phyloP scores from a whole-genome alignment of 2,329 filamentous ascomycete genomes.

The Teratosphaeria epicoccoides region DNA sequence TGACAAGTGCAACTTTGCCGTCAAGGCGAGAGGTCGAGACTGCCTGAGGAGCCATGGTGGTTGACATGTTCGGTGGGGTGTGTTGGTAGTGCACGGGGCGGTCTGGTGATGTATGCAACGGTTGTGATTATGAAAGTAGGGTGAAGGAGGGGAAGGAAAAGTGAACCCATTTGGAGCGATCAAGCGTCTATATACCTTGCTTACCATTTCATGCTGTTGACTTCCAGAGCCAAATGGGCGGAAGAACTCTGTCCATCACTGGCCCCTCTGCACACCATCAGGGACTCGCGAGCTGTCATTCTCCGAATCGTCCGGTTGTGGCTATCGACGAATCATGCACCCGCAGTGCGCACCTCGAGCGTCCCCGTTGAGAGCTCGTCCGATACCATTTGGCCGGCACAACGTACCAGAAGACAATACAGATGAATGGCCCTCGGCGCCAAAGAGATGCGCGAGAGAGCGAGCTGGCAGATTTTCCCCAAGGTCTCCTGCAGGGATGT shows the following conservation, averaged over 20 bases:
- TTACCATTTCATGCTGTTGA: constrained; percentile 2
- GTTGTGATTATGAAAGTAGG: neutral
- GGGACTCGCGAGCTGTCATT: neutral
- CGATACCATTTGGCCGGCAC: neutral
- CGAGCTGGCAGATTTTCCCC: neutral
- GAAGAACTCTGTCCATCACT: neutral
- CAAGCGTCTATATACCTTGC: constrained; percentile 3
- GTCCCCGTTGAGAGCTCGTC: neutral
- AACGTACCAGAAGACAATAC: neutral
- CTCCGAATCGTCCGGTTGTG: neutral
- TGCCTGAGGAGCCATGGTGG: constrained; percentile 22
- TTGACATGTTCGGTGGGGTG: constrained; percentile 8
- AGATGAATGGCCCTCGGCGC: neutral
- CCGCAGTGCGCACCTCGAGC: neutral
- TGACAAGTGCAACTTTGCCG: constrained; percentile 46
- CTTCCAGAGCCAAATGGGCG: constrained; percentile 1
- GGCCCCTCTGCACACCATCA: neutral
- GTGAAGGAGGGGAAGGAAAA: neutral
- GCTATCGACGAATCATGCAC: neutral
- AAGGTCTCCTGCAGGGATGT: neutral
- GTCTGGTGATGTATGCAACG: neutral
- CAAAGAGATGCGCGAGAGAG: neutral
- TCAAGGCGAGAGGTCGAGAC: constrained; percentile 41
- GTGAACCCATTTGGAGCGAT: no score
- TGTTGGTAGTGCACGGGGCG: no score